Percentiles rank a stretch among this genome's conserved stretches.
Evolutionary conservation across 768 basidiomycete species (phyloP).

Genomic region (Agrocybe praecox): DNA sequence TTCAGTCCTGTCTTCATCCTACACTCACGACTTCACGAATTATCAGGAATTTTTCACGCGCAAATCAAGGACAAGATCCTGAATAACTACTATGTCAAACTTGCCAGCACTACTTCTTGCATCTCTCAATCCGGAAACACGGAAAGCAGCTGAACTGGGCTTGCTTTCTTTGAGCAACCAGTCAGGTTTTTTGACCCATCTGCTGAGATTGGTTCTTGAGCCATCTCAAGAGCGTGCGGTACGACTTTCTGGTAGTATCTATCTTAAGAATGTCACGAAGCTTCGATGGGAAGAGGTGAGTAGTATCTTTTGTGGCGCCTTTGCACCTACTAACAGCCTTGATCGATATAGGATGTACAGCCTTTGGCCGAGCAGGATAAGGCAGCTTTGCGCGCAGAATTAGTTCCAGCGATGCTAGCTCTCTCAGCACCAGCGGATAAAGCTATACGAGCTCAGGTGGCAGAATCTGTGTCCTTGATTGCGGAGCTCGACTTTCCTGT

Average conservation of each 20-base stretch:
- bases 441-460: conserved; percentile 79
- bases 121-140: conserved; percentile 65
- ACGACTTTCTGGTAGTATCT: conserved; percentile 84
- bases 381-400: conserved; percentile 64
- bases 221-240: conserved; percentile 66
- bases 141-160: conserved; percentile 82
- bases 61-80: background rate
- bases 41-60: conserved; percentile 11
- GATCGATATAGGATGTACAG: conserved; percentile 60
- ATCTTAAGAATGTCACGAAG: conserved; percentile 91
- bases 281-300: conserved; percentile 87
- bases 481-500: conserved; percentile 91
- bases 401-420: conserved; percentile 91
- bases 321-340: background rate
- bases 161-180: conserved; percentile 70
- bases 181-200: conserved; percentile 76
- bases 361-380: conserved; percentile 78
- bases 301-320: conserved; percentile 7
- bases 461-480: conserved; percentile 90
- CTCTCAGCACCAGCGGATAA: conserved; percentile 78
- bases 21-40: conserved; percentile 15
- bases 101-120: conserved; percentile 71
- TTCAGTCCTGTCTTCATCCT: conserved; percentile 7
- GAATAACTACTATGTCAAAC: conserved; percentile 53
- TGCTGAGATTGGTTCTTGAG: conserved; percentile 80